Conservation (phyloP, 805 yeast species). For the Saccharomycopsis guyanensis region DNA sequence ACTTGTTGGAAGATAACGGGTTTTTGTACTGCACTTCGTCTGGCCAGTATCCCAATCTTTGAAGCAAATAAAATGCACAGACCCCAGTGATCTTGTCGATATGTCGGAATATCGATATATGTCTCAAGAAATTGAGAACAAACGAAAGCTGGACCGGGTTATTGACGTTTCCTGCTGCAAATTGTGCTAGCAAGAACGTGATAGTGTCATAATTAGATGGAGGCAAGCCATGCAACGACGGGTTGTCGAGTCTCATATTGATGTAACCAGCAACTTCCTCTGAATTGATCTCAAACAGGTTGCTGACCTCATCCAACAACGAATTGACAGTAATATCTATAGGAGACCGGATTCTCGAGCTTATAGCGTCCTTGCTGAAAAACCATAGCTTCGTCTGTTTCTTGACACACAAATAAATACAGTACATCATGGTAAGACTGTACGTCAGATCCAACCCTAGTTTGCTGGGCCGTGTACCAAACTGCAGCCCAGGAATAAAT, state of each 20-base stretch:
- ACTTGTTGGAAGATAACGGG: slow-evolving; percentile 31
- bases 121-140: slow-evolving; percentile 34
- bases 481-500: not conserved
- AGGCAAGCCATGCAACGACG: not conserved
- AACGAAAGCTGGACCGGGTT: slow-evolving; percentile 42
- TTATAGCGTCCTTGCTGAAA: not conserved
- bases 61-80: slow-evolving; percentile 44
- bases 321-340: slow-evolving; percentile 7
- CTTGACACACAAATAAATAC: slow-evolving; percentile 9
- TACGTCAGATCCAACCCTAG: not conserved
- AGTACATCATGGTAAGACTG: slow-evolving; percentile 1
- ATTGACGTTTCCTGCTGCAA: slow-evolving; percentile 49
- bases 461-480: slow-evolving; percentile 1
- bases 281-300: not conserved
- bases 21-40: not conserved
- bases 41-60: slow-evolving; percentile 9
- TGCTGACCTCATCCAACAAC: not conserved
- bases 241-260: not conserved
- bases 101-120: slow-evolving; percentile 28
- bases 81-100: slow-evolving; percentile 42
- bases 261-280: slow-evolving; percentile 2
- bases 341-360: slow-evolving; percentile 9
- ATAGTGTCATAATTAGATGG: slow-evolving; percentile 29
- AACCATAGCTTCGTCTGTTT: slow-evolving; percentile 16
- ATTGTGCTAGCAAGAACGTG: slow-evolving; percentile 43